Conservation (phyloP, 768 basidiomycete genomes). For the Termitomyces sp. region DNA sequence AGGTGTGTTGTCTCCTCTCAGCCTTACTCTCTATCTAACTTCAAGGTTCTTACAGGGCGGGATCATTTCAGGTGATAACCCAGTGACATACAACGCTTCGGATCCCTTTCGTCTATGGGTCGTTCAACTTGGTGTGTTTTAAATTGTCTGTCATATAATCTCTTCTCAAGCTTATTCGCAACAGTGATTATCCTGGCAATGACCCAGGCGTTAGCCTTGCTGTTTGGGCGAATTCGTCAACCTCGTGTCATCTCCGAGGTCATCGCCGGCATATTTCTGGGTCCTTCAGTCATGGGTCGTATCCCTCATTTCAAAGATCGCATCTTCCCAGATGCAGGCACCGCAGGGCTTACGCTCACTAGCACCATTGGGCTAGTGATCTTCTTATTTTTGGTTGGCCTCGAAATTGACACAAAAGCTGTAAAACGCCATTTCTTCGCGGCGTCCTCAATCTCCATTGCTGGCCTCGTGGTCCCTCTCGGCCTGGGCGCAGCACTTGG, state of each 20-base stretch:
- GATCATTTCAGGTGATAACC: slow-evolving; percentile 71
- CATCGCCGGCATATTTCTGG: slow-evolving; percentile 84
- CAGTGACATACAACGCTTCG: slow-evolving; percentile 47
- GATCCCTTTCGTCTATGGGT: slow-evolving; percentile 79
- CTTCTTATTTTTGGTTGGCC: slow-evolving; percentile 82
- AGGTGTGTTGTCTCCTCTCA: slow-evolving; percentile 26
- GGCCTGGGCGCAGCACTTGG: slow-evolving; percentile 74
- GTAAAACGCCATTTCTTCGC: slow-evolving; percentile 58
- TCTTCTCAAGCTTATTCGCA: slow-evolving; percentile 16
- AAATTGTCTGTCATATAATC: not conserved
- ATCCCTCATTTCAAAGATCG: slow-evolving; percentile 64
- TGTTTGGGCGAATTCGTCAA: no score
- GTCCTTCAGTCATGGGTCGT: slow-evolving; percentile 71
- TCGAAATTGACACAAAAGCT: slow-evolving; percentile 75
- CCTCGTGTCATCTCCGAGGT: slow-evolving; percentile 37
- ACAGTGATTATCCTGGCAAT: slow-evolving; percentile 57
- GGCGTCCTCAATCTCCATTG: slow-evolving; percentile 53
- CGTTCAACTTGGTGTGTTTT: slow-evolving; percentile 63
- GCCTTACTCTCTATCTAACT: not conserved
- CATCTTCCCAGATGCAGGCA: slow-evolving; percentile 52
- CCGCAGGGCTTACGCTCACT: slow-evolving; percentile 62
- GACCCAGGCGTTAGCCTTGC: no score
- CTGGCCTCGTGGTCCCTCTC: slow-evolving; percentile 73
- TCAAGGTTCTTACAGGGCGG: slow-evolving; percentile 50
- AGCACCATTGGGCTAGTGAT: slow-evolving; percentile 72